Evolutionary conservation across 495 filamentous ascomycete species (phyloP).

Genomic region (Penicillium egyptiacum): DNA sequence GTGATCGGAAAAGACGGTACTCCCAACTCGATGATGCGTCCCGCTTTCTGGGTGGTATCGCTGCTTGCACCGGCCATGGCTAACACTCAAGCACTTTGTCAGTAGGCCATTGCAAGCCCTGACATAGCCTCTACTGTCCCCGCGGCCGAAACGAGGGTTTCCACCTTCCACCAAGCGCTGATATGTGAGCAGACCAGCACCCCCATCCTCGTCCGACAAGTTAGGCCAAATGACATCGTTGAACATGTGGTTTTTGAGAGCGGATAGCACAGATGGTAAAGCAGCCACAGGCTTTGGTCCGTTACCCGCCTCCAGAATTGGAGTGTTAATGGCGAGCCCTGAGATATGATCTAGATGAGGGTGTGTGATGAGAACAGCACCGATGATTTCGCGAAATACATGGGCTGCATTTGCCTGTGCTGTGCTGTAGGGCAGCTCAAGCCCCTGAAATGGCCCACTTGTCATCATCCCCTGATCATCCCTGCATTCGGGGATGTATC

Average conservation of each 20-base stretch:
- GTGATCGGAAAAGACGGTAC: conserved; percentile 42
- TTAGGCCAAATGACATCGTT: conserved; percentile 99
- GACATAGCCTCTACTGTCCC: conserved; percentile 74
- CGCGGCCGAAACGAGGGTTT: conserved; percentile 73
- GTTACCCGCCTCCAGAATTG: conserved; percentile 68
- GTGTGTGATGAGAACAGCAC: conserved; percentile 88
- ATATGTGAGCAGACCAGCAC: conserved; percentile 88
- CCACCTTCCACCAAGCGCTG: conserved; percentile 86
- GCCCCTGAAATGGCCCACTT: conserved; percentile 70
- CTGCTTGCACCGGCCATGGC: conserved; percentile 84
- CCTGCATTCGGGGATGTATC: conserved; percentile 42
- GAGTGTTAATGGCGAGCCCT: conserved; percentile 90
- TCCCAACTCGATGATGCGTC: conserved; percentile 61
- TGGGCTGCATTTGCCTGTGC: conserved; percentile 76
- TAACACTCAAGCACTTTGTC: conserved; percentile 75
- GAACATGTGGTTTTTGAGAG: conserved; percentile 91
- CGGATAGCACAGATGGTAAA: conserved; percentile 78
- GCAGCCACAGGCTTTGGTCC: conserved; percentile 82
- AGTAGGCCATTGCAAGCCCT: conserved; percentile 79
- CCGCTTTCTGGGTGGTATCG: conserved; percentile 47
- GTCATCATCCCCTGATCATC: conserved; percentile 26
- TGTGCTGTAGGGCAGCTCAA: conserved; percentile 60
- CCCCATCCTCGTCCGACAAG: conserved; percentile 91
- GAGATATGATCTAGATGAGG: conserved; percentile 92
- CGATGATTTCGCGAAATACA: conserved; percentile 73